Percentiles rank a stretch among this genome's conserved stretches.
phyloP scores from a whole-genome alignment of 129 eudicot genomes.

The Mikania micrantha region DNA sequence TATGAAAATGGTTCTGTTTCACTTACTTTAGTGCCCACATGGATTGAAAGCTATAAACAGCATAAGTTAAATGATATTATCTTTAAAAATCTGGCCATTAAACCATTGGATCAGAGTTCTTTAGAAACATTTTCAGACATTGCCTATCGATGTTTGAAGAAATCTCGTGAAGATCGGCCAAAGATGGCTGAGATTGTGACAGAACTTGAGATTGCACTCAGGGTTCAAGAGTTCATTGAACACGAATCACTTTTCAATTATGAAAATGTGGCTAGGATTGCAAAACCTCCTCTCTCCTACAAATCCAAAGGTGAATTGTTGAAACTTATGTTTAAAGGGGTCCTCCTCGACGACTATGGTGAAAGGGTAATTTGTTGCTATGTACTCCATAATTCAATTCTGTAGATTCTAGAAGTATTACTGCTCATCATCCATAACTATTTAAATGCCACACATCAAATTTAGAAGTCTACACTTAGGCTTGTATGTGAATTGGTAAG shows the following conservation, averaged over 20 bases:
- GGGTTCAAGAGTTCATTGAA: not conserved
- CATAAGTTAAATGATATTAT: not conserved
- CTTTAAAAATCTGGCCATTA: not conserved
- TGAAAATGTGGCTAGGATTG: not conserved
- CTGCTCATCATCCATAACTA: too few species aligned
- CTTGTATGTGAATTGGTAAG: too few species aligned
- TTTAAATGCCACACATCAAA: too few species aligned
- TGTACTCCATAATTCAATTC: too few species aligned
- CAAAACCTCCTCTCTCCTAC: not conserved
- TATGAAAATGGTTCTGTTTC: not conserved
- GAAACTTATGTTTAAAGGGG: constrained; percentile 2
- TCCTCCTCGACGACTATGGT: too few species aligned
- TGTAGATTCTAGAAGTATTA: too few species aligned
- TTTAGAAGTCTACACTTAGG: too few species aligned
- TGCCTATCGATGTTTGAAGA: constrained; percentile 2
- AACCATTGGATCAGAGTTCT: not conserved
- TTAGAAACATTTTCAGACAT: constrained; percentile 4
- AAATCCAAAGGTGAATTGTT: not conserved
- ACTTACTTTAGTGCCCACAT: not conserved
- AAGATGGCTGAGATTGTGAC: not conserved
- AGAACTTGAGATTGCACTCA: constrained; percentile 11
- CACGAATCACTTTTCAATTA: not conserved
- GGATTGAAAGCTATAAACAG: too few species aligned
- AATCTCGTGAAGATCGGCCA: constrained; percentile 11
- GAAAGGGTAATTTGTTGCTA: too few species aligned